phyloP scores from a whole-genome alignment of 805 yeast species.

The Candida jianshihensis region DNA sequence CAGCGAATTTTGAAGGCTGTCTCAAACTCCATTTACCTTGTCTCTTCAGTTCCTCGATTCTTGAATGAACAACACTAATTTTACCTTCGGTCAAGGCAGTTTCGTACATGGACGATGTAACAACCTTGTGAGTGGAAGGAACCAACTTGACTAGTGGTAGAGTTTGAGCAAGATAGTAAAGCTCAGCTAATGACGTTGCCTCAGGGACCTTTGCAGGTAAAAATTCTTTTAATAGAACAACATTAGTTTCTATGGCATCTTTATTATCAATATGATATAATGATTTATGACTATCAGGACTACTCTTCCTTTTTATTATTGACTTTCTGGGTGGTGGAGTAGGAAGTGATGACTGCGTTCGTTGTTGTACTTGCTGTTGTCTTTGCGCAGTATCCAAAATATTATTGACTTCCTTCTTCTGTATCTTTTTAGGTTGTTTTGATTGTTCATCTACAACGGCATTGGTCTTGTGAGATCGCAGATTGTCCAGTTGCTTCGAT shows the following conservation, averaged over 20 bases:
- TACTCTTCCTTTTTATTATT: constrained; percentile 9
- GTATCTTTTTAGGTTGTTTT: background rate
- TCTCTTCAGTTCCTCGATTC: constrained; percentile 87
- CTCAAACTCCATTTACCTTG: constrained; percentile 86
- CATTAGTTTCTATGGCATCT: constrained; percentile 37
- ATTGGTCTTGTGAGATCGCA: too few species aligned
- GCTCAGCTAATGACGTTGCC: constrained; percentile 70
- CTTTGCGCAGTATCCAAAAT: too few species aligned
- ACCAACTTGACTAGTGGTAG: constrained; percentile 75
- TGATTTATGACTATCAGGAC: constrained; percentile 11
- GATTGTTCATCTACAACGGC: background rate
- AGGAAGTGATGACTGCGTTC: background rate
- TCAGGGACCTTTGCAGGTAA: constrained; percentile 50
- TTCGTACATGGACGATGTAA: constrained; percentile 81
- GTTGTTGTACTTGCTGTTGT: background rate
- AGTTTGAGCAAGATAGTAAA: constrained; percentile 82
- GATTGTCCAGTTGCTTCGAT: background rate
- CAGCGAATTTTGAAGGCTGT: constrained; percentile 67
- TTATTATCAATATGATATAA: constrained; percentile 28
- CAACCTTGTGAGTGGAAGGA: constrained; percentile 79
- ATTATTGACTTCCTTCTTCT: background rate
- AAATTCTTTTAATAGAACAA: constrained; percentile 41
- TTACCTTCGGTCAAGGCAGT: constrained; percentile 84
- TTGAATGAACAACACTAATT: constrained; percentile 78
- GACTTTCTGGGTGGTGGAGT: background rate